Evolutionary conservation across 164 flowering plant genomes (phyloP), one percentile per base, ranked within the genome.

Genomic region (Umbilicus rupestris): DNA sequence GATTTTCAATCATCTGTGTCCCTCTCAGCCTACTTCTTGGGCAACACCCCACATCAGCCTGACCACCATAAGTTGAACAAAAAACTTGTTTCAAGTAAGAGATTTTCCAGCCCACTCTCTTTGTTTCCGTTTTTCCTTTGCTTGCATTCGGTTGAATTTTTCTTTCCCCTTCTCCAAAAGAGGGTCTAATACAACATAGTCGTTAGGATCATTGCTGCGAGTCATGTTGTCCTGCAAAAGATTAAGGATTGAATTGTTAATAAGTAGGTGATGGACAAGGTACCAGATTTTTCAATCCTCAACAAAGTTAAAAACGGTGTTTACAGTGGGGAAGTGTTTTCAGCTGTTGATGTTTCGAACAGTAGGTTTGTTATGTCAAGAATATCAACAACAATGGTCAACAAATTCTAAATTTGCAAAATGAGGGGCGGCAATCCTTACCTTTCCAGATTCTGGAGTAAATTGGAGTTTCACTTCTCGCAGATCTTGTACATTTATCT

Each of bases 71-170:
- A 35, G 37, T 35, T 35, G 4, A 35, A 35, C 44, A 41, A 41
- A 41, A n/a, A 5, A 55, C 60, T 7, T 29, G 60, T 11, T 31
- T 87, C 81, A 94, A 47, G 95, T 79, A 41, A 89, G 82, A 58
- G 99, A 88, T 75, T 82, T 87, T 39, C 97, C 96, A 64, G 96
- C 92, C 97, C 96, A 94, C 80, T 94, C 97, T 20, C 97, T 81
- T 35, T 88, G 85, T 66, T 89, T 78, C 50, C 88, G 81, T 82
- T 91, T 94, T 67, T 83, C 83, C 76, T 87, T 94, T 60, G 99
- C 99, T 73, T 84, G 90, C 94, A 87, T 88, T 73, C 62, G 79
- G 77, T 94, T 94, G 82, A 94, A 91, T 72, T 94, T 94, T 77
- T 94, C 89, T 78, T 91, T 94, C 31, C 99, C 99, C 73, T 91